These are phyloP conservation scores for Penicillium frequentans DNA, from an alignment of 2,329 filamentous ascomycete species.

Conservation along the genomic window DNA sequence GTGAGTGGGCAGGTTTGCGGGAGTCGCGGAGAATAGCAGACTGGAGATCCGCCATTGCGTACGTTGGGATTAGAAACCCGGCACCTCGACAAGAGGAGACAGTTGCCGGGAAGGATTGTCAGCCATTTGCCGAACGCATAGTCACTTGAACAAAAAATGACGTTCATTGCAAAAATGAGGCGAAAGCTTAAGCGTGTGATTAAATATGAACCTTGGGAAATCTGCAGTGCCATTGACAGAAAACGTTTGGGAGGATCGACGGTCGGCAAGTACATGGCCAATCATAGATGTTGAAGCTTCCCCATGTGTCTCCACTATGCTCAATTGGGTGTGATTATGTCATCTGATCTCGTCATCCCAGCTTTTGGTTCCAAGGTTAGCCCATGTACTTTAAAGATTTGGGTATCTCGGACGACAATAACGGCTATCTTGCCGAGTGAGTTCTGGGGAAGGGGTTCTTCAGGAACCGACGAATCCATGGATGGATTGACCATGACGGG, in stretches of 20 bases:
- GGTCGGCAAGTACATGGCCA: constrained; percentile 2
- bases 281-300: not conserved
- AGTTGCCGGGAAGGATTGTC: not conserved
- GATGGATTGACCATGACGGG: not conserved
- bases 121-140: not conserved
- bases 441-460: not conserved
- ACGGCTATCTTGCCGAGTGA: not conserved
- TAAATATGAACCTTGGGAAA: constrained; percentile 4
- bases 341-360: not conserved
- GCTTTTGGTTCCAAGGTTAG: not conserved
- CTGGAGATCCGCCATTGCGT: not conserved
- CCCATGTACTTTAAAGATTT: not conserved
- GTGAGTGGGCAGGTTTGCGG: not conserved
- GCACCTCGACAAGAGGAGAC: not conserved
- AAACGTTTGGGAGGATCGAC: constrained; percentile 26
- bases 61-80: not conserved
- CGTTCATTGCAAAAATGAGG: constrained; percentile 7
- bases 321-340: not conserved
- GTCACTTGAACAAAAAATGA: not conserved
- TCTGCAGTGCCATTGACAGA: constrained; percentile 15
- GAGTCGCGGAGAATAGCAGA: not conserved
- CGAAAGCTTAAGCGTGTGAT: constrained; percentile 14
- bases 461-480: not conserved
- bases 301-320: not conserved
- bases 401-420: not conserved